Conservation (phyloP, 176 grass and related monocot genomes). For the Ensete glaucum region DNA sequence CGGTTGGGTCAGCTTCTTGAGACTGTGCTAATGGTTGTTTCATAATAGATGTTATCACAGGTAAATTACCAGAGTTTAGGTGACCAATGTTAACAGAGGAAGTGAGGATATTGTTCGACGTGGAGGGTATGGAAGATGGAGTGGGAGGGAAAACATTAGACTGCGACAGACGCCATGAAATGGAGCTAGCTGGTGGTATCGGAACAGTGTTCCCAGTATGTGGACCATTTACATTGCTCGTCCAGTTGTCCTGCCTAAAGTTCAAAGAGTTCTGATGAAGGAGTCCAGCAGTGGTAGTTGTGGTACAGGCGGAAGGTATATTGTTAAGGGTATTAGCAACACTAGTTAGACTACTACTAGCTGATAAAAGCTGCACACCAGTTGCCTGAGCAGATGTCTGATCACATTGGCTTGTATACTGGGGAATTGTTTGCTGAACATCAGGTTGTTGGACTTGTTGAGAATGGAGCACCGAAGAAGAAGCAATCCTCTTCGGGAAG, state of each 20-base stretch:
- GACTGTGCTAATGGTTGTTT: neutral
- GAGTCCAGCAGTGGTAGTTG: constrained; percentile 12
- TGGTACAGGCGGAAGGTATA: neutral
- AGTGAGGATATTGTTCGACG: constrained; percentile 6
- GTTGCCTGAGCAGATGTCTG: constrained; percentile 3
- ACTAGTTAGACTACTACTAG: constrained; percentile 4
- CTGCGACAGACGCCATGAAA: constrained; percentile 15
- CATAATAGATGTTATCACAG: constrained; percentile 8
- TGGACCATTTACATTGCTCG: neutral
- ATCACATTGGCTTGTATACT: constrained; percentile 1
- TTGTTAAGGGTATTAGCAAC: constrained; percentile 16
- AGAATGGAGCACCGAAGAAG: constrained; percentile 6
- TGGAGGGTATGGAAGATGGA: constrained; percentile 5
- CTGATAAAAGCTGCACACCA: constrained; percentile 17
- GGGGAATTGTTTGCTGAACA: constrained; percentile 12
- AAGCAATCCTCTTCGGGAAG: constrained; percentile 14
- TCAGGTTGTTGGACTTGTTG: constrained; percentile 14
- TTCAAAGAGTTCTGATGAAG: constrained; percentile 18
- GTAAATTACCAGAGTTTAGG: constrained; percentile 5
- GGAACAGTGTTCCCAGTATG: constrained; percentile 14
- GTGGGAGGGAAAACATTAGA: constrained; percentile 12
- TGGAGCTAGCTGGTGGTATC: constrained; percentile 24
- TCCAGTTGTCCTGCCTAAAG: constrained; percentile 8
- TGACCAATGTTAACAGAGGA: constrained; percentile 5
- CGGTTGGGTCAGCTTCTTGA: constrained; percentile 18